Base-by-base conservation (phyloP, 23 red algal genomes). In the Cyanidioschyzon merolae region DNA sequence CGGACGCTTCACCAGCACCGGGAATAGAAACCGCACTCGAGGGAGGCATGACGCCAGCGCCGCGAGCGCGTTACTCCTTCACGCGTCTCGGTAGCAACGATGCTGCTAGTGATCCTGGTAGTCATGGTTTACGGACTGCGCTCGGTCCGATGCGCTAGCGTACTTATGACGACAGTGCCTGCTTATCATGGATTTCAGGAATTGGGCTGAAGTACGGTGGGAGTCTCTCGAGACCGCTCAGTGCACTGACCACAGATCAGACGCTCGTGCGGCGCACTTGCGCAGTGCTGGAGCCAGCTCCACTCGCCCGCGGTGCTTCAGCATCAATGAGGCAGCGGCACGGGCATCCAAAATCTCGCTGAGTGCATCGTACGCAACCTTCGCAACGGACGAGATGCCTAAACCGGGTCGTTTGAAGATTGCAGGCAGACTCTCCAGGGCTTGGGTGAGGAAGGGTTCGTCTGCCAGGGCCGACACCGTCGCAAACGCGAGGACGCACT, bases 341-440 rank as follows among this genome's bases (percentile, higher is more conserved):
- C 63, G 63, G 7, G 63, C 63, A 71, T 71, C 63, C 63, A 35
- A 3, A 7, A 71, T 71, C 63, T 71, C 63, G 16, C 3, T 25
- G n/a, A 71, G 63, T 3, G 63, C 63, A 71, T 71, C 63, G 63
- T 32, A 71, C 2, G 63, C 63, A 25, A 71, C 63, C 32, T 71
- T 71, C 2, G 63, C 63, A 27, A 27, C 32, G 12, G 63, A 71
- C 3, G 63, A 71, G 2, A 71, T 35, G 32, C 63, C 63, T 35
- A 71, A 32, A 35, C 63, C 63, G n/a, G 63, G 63, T 35, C 63
- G 63, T 27, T 71, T 25, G 32, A 71, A 71, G n/a, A 32, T 7
- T 35, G 63, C 32, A 27, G n/a, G 21, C 29, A 71, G 63, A 7
- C 12, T 35, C 63, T 71, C 63, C 63, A 71, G 63, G 12, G 63